phyloP scores from a whole-genome alignment of 177 flowering plant species.

The Vitis hybrid region DNA sequence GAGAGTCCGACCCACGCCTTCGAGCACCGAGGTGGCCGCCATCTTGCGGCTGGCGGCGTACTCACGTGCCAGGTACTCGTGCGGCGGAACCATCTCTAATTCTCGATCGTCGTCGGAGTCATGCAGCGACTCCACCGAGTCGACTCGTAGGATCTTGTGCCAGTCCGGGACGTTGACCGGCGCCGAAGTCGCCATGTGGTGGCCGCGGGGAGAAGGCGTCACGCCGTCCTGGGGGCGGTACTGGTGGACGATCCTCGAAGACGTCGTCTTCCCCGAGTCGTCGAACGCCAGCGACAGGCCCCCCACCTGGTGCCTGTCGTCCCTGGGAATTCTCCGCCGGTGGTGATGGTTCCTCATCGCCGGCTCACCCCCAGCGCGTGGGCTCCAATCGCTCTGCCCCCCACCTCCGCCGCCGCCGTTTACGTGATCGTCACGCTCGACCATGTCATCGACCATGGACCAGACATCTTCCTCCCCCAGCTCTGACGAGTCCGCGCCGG shows the following conservation, averaged over 20 bases:
- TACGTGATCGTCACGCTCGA: slow-evolving; percentile 13
- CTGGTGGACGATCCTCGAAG: slow-evolving; percentile 70
- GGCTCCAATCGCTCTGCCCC: slow-evolving; percentile 24
- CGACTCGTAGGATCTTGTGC: slow-evolving; percentile 62
- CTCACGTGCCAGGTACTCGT: slow-evolving; percentile 78
- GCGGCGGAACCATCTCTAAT: slow-evolving; percentile 76
- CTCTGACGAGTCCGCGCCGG: slow-evolving; percentile 42
- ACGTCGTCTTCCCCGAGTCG: slow-evolving; percentile 23
- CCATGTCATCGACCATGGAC: slow-evolving; percentile 50
- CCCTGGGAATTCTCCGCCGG: slow-evolving; percentile 8
- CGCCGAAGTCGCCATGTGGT: slow-evolving; percentile 71
- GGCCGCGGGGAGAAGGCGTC: slow-evolving; percentile 29
- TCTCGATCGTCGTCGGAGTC: slow-evolving; percentile 49
- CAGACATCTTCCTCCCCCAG: slow-evolving; percentile 84
- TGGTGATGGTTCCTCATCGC: slow-evolving; percentile 16
- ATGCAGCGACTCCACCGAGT: slow-evolving; percentile 64
- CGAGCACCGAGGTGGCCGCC: slow-evolving; percentile 66
- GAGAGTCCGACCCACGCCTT: slow-evolving; percentile 83
- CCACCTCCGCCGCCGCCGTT: not conserved
- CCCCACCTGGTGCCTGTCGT: slow-evolving; percentile 41
- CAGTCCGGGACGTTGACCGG: slow-evolving; percentile 91
- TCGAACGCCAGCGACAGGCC: slow-evolving; percentile 79
- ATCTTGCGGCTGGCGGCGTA: slow-evolving; percentile 37
- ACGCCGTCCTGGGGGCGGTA: slow-evolving; percentile 33
- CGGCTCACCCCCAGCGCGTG: slow-evolving; percentile 25